A percentile compares a stretch with the other conserved stretches of the same genome.
phyloP scores from a whole-genome alignment of 2,329 filamentous ascomycete genomes.

The Clarireedia sp. region DNA sequence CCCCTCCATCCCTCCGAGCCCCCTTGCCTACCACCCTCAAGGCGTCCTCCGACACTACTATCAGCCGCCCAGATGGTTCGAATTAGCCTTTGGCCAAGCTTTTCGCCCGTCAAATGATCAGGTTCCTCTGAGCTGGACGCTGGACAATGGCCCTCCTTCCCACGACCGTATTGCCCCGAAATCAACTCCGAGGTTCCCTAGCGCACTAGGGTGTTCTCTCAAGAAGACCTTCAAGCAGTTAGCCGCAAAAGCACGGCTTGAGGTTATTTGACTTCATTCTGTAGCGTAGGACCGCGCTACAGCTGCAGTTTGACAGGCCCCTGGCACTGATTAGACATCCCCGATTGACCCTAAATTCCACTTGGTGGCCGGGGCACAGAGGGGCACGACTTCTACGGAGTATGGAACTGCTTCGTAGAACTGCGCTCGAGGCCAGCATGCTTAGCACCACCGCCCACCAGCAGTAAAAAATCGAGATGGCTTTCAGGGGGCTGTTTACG shows the following conservation, averaged over 20 bases:
- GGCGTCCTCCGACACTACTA: neutral
- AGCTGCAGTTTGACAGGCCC: constrained; percentile 4
- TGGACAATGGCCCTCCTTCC: neutral
- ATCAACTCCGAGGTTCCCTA: constrained; percentile 8
- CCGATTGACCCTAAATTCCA: constrained; percentile 1
- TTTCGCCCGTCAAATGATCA: neutral
- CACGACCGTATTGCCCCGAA: constrained; percentile 22
- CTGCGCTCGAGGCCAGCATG: neutral
- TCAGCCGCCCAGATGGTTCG: neutral
- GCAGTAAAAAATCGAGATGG: neutral
- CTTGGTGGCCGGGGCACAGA: neutral
- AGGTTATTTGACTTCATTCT: neutral
- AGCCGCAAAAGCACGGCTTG: constrained; percentile 3
- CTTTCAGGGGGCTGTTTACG: neutral
- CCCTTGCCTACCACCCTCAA: neutral
- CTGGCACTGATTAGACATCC: constrained; percentile 1
- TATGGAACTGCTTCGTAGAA: neutral
- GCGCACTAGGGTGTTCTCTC: neutral
- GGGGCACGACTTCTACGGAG: neutral
- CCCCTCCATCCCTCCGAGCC: neutral
- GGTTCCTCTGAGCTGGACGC: neutral
- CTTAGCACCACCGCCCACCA: neutral
- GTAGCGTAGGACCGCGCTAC: neutral
- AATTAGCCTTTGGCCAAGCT: neutral
- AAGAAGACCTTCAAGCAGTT: neutral